Evolutionary conservation across 192 early-diverging fungal genomes (phyloP).

Genomic region (Haplosporangium gracile): DNA sequence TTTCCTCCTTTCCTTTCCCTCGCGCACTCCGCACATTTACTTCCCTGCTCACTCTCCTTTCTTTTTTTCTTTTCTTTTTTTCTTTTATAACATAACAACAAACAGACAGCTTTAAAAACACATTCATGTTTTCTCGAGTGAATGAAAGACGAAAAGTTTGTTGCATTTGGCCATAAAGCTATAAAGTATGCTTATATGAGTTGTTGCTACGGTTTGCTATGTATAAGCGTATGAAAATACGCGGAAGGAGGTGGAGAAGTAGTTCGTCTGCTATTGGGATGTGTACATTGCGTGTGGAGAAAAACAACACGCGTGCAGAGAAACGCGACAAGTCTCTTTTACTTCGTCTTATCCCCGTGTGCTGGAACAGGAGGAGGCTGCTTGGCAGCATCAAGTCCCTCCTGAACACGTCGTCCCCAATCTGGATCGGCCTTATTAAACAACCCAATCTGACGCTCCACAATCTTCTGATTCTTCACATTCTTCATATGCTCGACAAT

Average conservation of each 20-base stretch:
- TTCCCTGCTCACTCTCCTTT: not conserved
- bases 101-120: not conserved
- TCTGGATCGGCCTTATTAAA: slow-evolving; percentile 81
- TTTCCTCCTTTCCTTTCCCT: not conserved
- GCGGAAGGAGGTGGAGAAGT: no score
- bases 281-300: no score
- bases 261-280: no score
- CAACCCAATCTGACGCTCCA: slow-evolving; percentile 72
- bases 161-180: no score
- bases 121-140: no score
- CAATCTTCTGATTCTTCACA: slow-evolving; percentile 69
- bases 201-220: no score
- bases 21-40: not conserved
- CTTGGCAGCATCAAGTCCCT: slow-evolving; percentile 38
- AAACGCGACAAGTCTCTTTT: not conserved
- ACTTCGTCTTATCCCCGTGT: not conserved
- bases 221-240: no score
- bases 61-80: not conserved
- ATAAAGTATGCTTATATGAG: no score
- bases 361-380: not conserved
- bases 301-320: not conserved
- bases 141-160: no score
- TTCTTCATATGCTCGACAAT: slow-evolving; percentile 72
- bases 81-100: not conserved
- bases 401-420: slow-evolving; percentile 75